Evolutionary conservation across 1,139 yeast genomes (phyloP), one percentile per base, ranked within the genome.

Genomic region (Schizosaccharomyces versatilis): DNA sequence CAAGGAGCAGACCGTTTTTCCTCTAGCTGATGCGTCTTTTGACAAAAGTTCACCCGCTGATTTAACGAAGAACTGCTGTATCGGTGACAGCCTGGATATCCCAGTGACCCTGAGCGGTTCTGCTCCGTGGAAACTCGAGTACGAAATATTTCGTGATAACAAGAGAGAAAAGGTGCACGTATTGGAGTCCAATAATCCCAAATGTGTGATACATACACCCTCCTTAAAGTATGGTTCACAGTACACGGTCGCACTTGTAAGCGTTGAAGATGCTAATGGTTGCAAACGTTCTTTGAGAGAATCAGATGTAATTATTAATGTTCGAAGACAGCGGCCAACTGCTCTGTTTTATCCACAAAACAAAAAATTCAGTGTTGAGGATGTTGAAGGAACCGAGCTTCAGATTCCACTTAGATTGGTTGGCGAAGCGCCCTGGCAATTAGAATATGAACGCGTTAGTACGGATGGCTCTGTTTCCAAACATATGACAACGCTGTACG

Each of bases 71-170:
- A 61, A 64, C 51, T 58, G 73, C 57, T 77, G 81, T 62, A 65
- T 76, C 7, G 77, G 77, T 2, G 73, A 73, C 36, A 62, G 64
- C 1, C 69, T 71, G 1, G 65, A 64, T n/a, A 64, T 84, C 10
- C 79, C 80, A 0, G 73, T 86, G 6, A 64, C 66, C 1, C 73
- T 90, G 41, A 76, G 75, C 54, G 98, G 98, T 9, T 79, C 80
- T 60, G 77, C 82, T 0, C 97, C 97, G 1, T 84, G 81, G 61
- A 69, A 74, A 2, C 72, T 90, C 57, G 73, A 71, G 38, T 86
- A 86, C 65, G 88, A 84, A 60, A 69, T 85, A 40, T 66, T 79
- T 14, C 75, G 75, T 51, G 73, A 73, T 2, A 71, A 77, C 6
- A 71, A 71, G 57, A 68, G 78, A 57, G 65, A 69, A 7, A 67